A percentile compares a stretch with the other conserved stretches of the same genome.
phyloP scores from a whole-genome alignment of 805 yeast species.

The Starmerella vaccinii region DNA sequence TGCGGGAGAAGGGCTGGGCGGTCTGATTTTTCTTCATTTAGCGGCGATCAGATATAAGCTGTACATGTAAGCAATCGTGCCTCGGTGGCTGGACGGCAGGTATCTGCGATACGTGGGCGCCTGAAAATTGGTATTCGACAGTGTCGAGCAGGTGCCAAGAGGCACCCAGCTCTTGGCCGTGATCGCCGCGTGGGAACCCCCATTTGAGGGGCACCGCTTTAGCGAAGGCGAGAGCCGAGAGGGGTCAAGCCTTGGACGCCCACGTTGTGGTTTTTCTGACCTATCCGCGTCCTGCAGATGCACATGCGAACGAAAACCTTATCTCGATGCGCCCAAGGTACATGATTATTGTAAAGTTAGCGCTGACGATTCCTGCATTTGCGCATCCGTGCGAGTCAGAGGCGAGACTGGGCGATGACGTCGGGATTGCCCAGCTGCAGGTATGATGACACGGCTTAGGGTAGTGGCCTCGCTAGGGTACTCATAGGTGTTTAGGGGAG shows the following conservation, averaged over 20 bases:
- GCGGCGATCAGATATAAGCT: neutral
- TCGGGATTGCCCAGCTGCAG: neutral
- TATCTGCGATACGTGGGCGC: too few species aligned
- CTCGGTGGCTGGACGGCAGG: neutral
- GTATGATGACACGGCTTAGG: neutral
- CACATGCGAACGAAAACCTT: neutral
- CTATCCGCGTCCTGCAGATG: neutral
- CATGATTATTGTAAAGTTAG: neutral
- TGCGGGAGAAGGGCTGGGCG: neutral
- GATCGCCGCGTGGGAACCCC: too few species aligned
- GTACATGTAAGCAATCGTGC: neutral
- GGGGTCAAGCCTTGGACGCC: too few species aligned
- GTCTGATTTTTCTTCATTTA: neutral
- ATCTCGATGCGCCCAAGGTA: constrained; percentile 1
- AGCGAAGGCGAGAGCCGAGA: too few species aligned
- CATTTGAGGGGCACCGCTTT: too few species aligned
- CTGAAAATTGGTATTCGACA: too few species aligned
- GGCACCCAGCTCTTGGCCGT: too few species aligned
- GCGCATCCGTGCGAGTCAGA: constrained; percentile 1
- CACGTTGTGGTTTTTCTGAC: neutral
- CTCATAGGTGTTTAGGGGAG: neutral
- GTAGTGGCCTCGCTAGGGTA: neutral
- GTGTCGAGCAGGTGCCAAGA: too few species aligned
- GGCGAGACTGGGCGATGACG: neutral
- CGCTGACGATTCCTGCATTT: constrained; percentile 3